A percentile compares a stretch with the other conserved stretches of the same genome.
phyloP scores from a whole-genome alignment of 2,329 filamentous ascomycete species.

The Fusarium chlamydosporum region DNA sequence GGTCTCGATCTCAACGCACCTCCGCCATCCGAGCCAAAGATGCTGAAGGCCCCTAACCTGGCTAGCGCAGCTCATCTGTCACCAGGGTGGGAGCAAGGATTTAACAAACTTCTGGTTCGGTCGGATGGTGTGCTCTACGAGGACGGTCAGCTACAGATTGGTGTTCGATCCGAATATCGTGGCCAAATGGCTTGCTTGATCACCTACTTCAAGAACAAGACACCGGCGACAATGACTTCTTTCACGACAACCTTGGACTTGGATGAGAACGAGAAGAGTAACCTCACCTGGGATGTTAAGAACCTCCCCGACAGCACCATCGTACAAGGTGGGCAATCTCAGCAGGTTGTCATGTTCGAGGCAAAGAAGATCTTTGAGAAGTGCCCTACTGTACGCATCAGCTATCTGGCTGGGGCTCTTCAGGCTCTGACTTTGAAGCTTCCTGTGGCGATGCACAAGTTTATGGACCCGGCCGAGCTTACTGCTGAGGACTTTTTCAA shows the following conservation, averaged over 20 bases:
- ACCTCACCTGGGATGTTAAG: conserved; percentile 88
- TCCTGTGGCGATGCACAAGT: conserved; percentile 91
- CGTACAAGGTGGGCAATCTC: conserved; percentile 79
- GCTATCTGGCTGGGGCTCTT: conserved; percentile 92
- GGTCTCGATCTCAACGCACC: conserved; percentile 83
- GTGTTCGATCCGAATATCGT: conserved; percentile 92
- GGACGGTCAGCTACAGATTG: conserved; percentile 93
- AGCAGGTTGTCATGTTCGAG: conserved; percentile 96
- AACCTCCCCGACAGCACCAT: conserved; percentile 88
- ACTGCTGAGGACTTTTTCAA: conserved; percentile 97
- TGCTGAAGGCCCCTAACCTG: conserved; percentile 80
- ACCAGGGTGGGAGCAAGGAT: conserved; percentile 94
- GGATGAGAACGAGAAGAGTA: conserved; percentile 73
- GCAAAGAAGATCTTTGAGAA: conserved; percentile 84
- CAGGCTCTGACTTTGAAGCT: conserved; percentile 94
- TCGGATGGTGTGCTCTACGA: conserved; percentile 93
- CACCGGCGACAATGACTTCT: conserved; percentile 84
- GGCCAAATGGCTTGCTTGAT: conserved; percentile 97
- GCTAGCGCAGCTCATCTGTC: conserved; percentile 93
- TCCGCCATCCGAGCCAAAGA: conserved; percentile 69
- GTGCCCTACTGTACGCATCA: conserved; percentile 91
- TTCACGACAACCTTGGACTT: conserved; percentile 96
- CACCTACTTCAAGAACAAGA: conserved; percentile 96
- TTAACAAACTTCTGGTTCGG: conserved; percentile 82
- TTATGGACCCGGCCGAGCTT: conserved; percentile 93